phyloP scores from a whole-genome alignment of 345 rosid genomes.

The Pistacia atlantica region DNA sequence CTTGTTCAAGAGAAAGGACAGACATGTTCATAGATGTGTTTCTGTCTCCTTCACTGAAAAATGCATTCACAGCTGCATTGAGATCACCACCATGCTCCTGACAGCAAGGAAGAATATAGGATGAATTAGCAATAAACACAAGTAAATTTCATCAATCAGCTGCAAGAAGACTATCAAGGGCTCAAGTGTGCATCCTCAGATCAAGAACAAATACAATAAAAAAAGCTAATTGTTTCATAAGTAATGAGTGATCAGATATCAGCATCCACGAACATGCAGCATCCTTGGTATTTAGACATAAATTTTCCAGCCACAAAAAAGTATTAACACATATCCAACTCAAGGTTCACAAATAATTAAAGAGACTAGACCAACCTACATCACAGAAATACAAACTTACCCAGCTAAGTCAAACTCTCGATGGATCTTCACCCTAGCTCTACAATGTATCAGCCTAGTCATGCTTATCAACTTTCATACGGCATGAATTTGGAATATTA shows the following conservation, averaged over 20 bases:
- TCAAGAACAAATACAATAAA: not conserved
- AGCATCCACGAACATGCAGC: not conserved
- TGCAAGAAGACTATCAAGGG: not conserved
- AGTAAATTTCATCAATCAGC: conserved; percentile 4
- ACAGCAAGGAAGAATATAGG: conserved; percentile 23
- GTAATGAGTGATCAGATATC: not conserved
- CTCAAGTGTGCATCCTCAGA: not conserved
- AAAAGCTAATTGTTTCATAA: not conserved
- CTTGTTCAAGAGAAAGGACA: conserved; percentile 8
- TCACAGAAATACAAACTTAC: not conserved
- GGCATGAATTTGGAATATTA: not conserved
- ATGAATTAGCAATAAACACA: conserved; percentile 17
- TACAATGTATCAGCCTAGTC: too few species aligned
- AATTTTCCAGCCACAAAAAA: not conserved
- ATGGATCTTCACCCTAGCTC: too few species aligned
- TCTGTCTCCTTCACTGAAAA: conserved; percentile 85
- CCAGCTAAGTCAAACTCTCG: not conserved
- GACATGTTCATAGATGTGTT: conserved; percentile 42
- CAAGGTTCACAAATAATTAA: not conserved
- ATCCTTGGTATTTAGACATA: not conserved
- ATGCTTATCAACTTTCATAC: not conserved
- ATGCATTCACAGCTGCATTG: conserved; percentile 91
- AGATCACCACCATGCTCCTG: conserved; percentile 94
- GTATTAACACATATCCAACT: not conserved
- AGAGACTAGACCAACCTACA: too few species aligned